These are phyloP conservation scores for Metschnikowia dekortorum DNA, from an alignment of 805 yeast species.

Conservation along the genomic window DNA sequence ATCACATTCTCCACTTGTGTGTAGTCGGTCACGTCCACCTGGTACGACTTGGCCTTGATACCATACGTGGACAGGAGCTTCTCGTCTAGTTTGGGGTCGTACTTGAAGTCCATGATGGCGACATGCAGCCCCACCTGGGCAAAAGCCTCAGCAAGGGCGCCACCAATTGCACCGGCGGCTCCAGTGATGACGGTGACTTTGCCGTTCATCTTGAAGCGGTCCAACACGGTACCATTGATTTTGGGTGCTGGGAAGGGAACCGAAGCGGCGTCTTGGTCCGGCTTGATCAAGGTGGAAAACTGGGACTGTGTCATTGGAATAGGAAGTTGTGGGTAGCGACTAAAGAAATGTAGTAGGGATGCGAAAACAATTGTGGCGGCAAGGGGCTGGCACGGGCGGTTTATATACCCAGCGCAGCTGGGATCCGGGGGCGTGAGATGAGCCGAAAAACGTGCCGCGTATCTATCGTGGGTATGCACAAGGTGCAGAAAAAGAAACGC, in stretches of 20 bases:
- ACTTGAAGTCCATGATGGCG: conserved; percentile 39
- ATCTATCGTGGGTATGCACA: background rate
- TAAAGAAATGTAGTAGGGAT: no score
- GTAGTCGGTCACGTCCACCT: conserved; percentile 51
- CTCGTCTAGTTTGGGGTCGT: conserved; percentile 24
- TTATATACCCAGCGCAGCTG: background rate
- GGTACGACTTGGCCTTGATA: conserved; percentile 59
- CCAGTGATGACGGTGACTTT: conserved; percentile 30
- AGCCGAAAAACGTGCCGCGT: conserved; percentile 4
- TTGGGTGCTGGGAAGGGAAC: conserved; percentile 16
- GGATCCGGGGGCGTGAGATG: background rate
- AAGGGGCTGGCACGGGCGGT: background rate
- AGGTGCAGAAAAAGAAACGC: conserved; percentile 3
- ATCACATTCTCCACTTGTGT: conserved; percentile 48
- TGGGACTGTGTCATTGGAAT: conserved; percentile 5
- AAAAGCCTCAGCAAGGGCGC: conserved; percentile 28
- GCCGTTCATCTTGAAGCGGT: conserved; percentile 17
- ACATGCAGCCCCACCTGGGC: conserved; percentile 62
- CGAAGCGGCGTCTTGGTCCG: conserved; percentile 13
- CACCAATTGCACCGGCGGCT: conserved; percentile 29
- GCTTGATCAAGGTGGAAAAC: conserved; percentile 17
- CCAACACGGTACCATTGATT: conserved; percentile 13
- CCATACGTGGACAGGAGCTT: conserved; percentile 44
- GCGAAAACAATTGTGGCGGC: no score
- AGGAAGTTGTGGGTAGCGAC: background rate